Base-by-base conservation (phyloP, 2,329 filamentous ascomycete species). In the Colletotrichum coccodes region DNA sequence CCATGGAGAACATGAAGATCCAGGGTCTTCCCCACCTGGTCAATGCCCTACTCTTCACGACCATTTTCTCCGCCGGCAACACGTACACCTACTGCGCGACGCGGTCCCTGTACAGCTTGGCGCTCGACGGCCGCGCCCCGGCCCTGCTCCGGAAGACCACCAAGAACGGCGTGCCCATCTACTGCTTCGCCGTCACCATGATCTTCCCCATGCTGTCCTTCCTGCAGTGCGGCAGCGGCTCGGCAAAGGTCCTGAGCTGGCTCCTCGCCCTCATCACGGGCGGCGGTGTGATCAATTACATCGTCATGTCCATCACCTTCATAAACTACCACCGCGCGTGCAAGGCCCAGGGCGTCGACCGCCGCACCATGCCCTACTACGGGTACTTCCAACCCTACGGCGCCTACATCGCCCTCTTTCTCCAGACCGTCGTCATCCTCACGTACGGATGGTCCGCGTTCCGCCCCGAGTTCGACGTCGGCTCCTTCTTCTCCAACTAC, bases 321-420 rank as follows among this genome's bases (percentile, higher is more conserved):
- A 79, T 92, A n/a, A 88, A 90, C 30, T 92, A 92, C 81, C 87
- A 90, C 30, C 78, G 82, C 4, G 90, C 82, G 4, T 79, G 92
- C 61, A 81, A 82, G 53, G 75, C 79, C 2, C 90, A 92, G 71
- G 86, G 85, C n/a, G 85, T 89, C 57, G 66, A 71, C 60, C 69
- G 56, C 87, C 88, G 8, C 86, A 90, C 67, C 81, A 81, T 92
- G 0, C 89, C 90, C 0, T 92, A 89, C 79, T 87, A 85, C 69
- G 91, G 91, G 74, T 91, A 88, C 87, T 90, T 89, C 0, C 91
- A 92, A 69, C 90, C 90, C 0, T 86, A 82, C 65, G 89, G 90
- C 0, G 89, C 90, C 0, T 85, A 87, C 75, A 74, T 88, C 21
- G 86, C 84, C 6, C 82, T 91, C 16, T 70, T 86, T 0, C 80